Percentiles rank a stretch among this genome's conserved stretches.
phyloP scores from a whole-genome alignment of 139 green algal genomes.

The Monoraphidium neglectum region DNA sequence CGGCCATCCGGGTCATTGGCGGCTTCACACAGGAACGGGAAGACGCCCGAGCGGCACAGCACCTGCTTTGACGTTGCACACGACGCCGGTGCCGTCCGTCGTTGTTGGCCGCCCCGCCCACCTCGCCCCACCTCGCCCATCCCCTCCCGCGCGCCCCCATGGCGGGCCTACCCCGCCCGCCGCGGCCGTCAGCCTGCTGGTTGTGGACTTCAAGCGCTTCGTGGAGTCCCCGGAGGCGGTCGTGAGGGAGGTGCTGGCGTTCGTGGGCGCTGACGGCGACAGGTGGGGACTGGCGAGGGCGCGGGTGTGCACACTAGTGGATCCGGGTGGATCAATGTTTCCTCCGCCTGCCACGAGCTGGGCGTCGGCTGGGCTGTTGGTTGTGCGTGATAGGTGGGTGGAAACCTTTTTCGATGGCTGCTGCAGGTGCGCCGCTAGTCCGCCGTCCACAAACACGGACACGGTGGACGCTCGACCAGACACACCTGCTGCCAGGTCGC shows the following conservation, averaged over 20 bases:
- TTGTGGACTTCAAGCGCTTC: conserved; percentile 66
- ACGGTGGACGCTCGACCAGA: neutral
- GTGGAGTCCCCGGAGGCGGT: conserved; percentile 44
- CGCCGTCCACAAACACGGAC: neutral
- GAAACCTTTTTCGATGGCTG: too few relatives aligned
- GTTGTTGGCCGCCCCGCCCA: too few relatives aligned
- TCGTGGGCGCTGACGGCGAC: conserved; percentile 60
- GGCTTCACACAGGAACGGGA: too few relatives aligned
- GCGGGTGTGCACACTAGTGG: too few relatives aligned
- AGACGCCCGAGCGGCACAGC: too few relatives aligned
- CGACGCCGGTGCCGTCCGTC: too few relatives aligned
- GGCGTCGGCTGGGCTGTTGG: neutral
- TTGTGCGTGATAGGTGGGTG: neutral
- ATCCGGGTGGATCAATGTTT: neutral
- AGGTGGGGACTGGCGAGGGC: conserved; percentile 5
- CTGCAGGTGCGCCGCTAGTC: neutral
- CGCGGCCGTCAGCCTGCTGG: conserved; percentile 51
- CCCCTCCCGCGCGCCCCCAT: too few relatives aligned
- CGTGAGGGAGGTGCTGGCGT: conserved; percentile 50
- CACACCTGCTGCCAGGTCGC: neutral
- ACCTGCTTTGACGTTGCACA: too few relatives aligned
- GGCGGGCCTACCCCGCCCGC: neutral
- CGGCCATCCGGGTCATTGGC: too few relatives aligned
- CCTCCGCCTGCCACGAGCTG: neutral
- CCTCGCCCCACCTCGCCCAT: too few relatives aligned